Evolutionary conservation across 768 basidiomycete species (phyloP).

Genomic region (Tylopilus plumbeoviolaceoides): DNA sequence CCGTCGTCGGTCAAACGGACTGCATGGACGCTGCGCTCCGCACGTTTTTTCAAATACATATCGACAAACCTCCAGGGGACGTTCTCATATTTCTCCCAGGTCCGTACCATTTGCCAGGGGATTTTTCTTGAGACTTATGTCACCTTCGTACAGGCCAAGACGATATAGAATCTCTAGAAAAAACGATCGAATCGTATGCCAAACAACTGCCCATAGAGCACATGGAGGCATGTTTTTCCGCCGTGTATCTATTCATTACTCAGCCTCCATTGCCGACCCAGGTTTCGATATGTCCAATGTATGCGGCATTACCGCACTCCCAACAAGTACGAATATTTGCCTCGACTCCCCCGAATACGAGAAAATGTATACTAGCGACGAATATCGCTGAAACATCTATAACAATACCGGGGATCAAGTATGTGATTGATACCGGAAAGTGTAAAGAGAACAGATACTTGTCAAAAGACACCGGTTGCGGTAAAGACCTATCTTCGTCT

Average conservation of each 20-base stretch:
- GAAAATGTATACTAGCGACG: slow-evolving; percentile 94
- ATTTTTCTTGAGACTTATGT: not conserved
- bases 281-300: slow-evolving; percentile 79
- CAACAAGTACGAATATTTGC: slow-evolving; percentile 79
- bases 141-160: slow-evolving; percentile 68
- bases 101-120: slow-evolving; percentile 19
- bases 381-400: slow-evolving; percentile 99
- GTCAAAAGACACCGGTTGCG: slow-evolving; percentile 63
- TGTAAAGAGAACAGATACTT: slow-evolving; percentile 93
- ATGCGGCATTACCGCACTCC: slow-evolving; percentile 74
- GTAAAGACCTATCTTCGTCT: slow-evolving; percentile 29
- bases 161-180: slow-evolving; percentile 87
- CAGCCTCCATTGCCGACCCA: slow-evolving; percentile 27
- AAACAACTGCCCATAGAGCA: slow-evolving; percentile 60
- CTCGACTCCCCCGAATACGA: slow-evolving; percentile 56
- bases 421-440: slow-evolving; percentile 94
- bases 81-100: slow-evolving; percentile 93
- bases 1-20: slow-evolving; percentile 68
- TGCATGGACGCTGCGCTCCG: slow-evolving; percentile 87
- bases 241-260: not conserved
- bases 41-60: slow-evolving; percentile 93
- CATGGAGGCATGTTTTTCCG: slow-evolving; percentile 40
- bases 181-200: slow-evolving; percentile 65
- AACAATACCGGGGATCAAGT: slow-evolving; percentile 93
- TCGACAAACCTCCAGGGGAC: slow-evolving; percentile 75